Evolutionary conservation across 2,329 filamentous ascomycete genomes (phyloP), one percentile per base, ranked within the genome.

Genomic region (Colletotrichum caudatum): DNA sequence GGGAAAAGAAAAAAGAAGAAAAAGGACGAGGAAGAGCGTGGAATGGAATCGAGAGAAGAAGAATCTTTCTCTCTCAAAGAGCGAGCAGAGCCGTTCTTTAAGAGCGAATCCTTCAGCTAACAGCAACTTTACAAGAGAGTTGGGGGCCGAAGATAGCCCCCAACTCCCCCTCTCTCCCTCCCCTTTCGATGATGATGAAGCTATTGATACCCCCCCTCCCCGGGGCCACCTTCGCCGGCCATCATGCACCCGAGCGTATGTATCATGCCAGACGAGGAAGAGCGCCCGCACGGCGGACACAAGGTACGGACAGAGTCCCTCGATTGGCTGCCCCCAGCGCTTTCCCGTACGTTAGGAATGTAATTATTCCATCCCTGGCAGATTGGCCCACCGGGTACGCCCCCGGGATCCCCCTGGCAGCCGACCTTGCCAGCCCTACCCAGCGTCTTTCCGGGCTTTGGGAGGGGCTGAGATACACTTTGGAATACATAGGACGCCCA

Each of bases 121-220:
- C 44, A 58, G 26, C 20, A 12, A n/a, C 37, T 46, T 26, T 37
- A 48, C 20, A 60, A 48, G 26, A 5, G 35, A 50, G 23, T 66
- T 70, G 62, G 67, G 67, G 67, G 62, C 67, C 62, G n/a, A 20
- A 56, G 54, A 60, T 35, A 46, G 54, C 62, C 67, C 63, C 67
- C 44, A 66, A 51, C 46, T 29, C 26, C 26, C 35, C 29, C 18
- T 11, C 44, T 6, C 20, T 18, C 8, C 44, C 44, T 18, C 41
- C 44, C 41, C 16, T 20, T 44, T 5, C 18, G 14, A 41, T 8
- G 41, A 20, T 23, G 54, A 23, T 54, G 29, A 58, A n/a, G 53
- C 33, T n/a, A 41, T 35, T 39, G 4, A 44, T 41, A 26, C 39
- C n/a, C 46, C 18, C 18, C 46, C 26, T 12, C 41, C 41, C 6